phyloP scores from a whole-genome alignment of 768 basidiomycete species.

The Guyanaporus albipodus region DNA sequence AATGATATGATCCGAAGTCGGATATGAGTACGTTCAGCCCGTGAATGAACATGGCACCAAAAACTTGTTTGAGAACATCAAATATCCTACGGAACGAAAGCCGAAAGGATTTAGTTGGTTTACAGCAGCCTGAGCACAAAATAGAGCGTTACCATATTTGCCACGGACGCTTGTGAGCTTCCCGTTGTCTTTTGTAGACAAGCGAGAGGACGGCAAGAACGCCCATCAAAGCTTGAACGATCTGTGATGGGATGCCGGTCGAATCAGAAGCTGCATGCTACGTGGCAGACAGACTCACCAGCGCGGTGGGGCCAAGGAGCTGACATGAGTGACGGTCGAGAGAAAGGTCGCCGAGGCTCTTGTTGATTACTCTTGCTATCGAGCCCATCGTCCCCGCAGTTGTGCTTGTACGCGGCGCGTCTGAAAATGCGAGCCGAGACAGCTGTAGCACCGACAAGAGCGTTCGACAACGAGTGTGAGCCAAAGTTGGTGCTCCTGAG shows the following conservation, averaged over 20 bases:
- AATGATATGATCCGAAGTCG: slow-evolving; percentile 64
- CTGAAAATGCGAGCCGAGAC: background rate
- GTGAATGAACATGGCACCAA: slow-evolving; percentile 82
- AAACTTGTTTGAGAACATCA: slow-evolving; percentile 89
- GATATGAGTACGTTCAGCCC: slow-evolving; percentile 77
- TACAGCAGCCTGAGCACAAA: background rate
- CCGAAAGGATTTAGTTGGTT: slow-evolving; percentile 7
- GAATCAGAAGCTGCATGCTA: background rate
- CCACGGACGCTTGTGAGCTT: slow-evolving; percentile 85
- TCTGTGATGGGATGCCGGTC: slow-evolving; percentile 34
- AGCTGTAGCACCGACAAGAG: background rate
- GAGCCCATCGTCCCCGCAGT: slow-evolving; percentile 8
- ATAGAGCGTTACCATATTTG: slow-evolving; percentile 68
- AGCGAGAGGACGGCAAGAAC: slow-evolving; percentile 83
- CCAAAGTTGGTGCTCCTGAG: background rate
- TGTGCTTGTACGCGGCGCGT: background rate
- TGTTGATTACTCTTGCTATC: slow-evolving; percentile 4
- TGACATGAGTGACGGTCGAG: slow-evolving; percentile 43
- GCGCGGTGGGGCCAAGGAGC: slow-evolving; percentile 46
- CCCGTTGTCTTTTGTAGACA: slow-evolving; percentile 84
- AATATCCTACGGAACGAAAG: slow-evolving; percentile 56
- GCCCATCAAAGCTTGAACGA: slow-evolving; percentile 88
- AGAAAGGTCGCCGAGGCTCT: slow-evolving; percentile 26
- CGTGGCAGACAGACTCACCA: slow-evolving; percentile 28
- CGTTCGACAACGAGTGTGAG: too few species aligned